Percentiles rank a stretch among this genome's conserved stretches.
phyloP scores from a whole-genome alignment of 441 rosid species.

The Capsella rubella region DNA sequence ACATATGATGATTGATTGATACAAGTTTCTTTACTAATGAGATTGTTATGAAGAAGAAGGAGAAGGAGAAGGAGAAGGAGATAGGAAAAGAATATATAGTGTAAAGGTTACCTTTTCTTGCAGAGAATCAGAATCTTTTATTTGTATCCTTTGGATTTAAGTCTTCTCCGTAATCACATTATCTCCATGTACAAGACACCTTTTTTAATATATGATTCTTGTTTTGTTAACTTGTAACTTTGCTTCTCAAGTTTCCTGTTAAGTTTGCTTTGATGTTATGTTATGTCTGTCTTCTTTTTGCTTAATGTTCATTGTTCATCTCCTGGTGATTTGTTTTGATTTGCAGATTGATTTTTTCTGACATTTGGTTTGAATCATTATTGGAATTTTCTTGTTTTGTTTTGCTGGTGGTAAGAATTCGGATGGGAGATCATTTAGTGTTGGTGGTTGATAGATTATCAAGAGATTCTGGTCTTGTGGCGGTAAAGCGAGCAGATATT shows the following conservation, averaged over 20 bases:
- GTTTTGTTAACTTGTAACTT: conserved; percentile 10
- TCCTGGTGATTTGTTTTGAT: conserved; percentile 1
- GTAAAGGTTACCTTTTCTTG: conserved; percentile 28
- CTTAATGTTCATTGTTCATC: not conserved
- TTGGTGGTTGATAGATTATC: conserved; percentile 63
- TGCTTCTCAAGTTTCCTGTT: conserved; percentile 27
- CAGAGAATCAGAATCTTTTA: conserved; percentile 48
- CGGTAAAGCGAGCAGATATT: conserved; percentile 33
- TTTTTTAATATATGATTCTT: conserved; percentile 10
- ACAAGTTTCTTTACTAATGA: not conserved
- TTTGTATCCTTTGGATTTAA: not conserved
- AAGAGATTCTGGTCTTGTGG: conserved; percentile 52
- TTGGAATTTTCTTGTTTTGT: not conserved
- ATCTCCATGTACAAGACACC: conserved; percentile 1
- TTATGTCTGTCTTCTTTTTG: conserved; percentile 6
- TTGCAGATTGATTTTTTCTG: not conserved
- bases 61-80: conserved; percentile 28
- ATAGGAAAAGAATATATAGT: conserved; percentile 39
- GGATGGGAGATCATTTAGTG: conserved; percentile 79
- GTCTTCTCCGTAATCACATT: conserved; percentile 3
- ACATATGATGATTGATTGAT: conserved; percentile 89
- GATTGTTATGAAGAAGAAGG: not conserved
- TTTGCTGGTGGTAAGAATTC: conserved; percentile 40
- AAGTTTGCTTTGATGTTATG: conserved; percentile 3
- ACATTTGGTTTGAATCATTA: conserved; percentile 4